Evolutionary conservation across 768 basidiomycete species (phyloP), one percentile per base, ranked within the genome.

Genomic region (Russula sp.): DNA sequence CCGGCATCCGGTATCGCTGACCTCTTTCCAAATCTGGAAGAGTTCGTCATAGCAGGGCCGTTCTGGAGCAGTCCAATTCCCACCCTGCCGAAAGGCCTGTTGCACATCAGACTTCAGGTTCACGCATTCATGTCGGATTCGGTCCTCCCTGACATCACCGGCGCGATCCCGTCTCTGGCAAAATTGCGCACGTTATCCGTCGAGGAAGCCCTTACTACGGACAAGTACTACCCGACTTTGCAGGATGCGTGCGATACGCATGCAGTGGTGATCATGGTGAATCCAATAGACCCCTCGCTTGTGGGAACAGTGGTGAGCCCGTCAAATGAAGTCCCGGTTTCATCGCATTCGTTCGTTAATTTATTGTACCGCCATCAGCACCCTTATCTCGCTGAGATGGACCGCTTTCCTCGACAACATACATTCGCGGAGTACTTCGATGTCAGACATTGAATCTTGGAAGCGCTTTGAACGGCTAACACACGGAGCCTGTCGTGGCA

Each of bases 91-190:
- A 41, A 45, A 41, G 36, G 57, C 7, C 45, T 63, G 11, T 47
- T 36, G 41, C 61, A 63, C 32, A 54, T 63, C 61, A 47, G 61
- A 45, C 57, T 63, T 14, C 61, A 63, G 36, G 61, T 54, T 20
- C 56, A 63, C 29, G 61, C 57, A 9, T 63, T 63, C 34, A 54
- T 59, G 38, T 58, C 61, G 1, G 61, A 59, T 35, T 20, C 43
- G 0, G 43, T 58, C 39, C 29, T 58, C 36, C 56, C 57, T 8
- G 45, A 45, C 14, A 42, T 63, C 51, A 22, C 51, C 46, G 16
- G 32, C 11, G 51, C 20, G 3, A 7, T 63, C 46, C 32, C 57
- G 8, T 29, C 35, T 3, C 57, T 63, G 9, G 46, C 39, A 8
- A 50, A 53, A n/a, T 34, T 63, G 22, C 46, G 57, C 22, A 39